phyloP scores from a whole-genome alignment of 1,139 yeast genomes.

The Kodamaea sp. region DNA sequence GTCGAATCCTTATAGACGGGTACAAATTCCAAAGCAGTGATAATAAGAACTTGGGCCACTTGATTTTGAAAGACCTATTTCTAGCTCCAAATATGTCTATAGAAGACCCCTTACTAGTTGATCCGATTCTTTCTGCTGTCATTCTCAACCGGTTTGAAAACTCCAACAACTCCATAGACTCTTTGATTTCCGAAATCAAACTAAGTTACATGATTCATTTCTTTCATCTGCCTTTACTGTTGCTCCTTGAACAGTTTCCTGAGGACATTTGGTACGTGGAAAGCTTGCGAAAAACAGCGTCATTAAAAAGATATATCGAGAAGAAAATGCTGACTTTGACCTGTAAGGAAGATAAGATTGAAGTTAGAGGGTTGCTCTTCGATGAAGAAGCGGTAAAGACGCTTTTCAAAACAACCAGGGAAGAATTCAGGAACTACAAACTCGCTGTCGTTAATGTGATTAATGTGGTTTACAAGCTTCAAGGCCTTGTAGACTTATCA shows the following conservation, averaged over 20 bases:
- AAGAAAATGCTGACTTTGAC: conserved; percentile 8
- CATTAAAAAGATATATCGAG: conserved; percentile 42
- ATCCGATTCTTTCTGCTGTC: conserved; percentile 34
- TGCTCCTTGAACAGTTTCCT: conserved; percentile 22
- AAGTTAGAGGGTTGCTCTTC: conserved; percentile 21
- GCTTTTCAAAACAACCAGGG: conserved; percentile 20
- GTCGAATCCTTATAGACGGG: conserved; percentile 35
- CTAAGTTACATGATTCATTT: conserved; percentile 70
- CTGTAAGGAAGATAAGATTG: conserved; percentile 13
- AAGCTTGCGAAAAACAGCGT: conserved; percentile 36
- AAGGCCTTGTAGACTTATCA: conserved; percentile 1
- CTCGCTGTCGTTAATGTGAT: conserved; percentile 25
- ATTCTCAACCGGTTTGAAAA: conserved; percentile 39
- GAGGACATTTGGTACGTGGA: conserved; percentile 12
- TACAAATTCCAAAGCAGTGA: conserved; percentile 47
- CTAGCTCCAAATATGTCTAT: conserved; percentile 24
- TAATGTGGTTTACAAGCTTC: conserved; percentile 24
- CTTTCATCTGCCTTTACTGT: conserved; percentile 66
- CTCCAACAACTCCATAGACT: conserved; percentile 54
- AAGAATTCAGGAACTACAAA: conserved; percentile 25
- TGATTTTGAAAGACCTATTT: conserved; percentile 37
- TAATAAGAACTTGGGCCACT: conserved; percentile 40
- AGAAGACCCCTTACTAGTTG: conserved; percentile 14
- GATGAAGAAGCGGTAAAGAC: conserved; percentile 19
- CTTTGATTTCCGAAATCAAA: conserved; percentile 54